Conservation (phyloP, 768 basidiomycete species). For the Boletellus emodensis region DNA sequence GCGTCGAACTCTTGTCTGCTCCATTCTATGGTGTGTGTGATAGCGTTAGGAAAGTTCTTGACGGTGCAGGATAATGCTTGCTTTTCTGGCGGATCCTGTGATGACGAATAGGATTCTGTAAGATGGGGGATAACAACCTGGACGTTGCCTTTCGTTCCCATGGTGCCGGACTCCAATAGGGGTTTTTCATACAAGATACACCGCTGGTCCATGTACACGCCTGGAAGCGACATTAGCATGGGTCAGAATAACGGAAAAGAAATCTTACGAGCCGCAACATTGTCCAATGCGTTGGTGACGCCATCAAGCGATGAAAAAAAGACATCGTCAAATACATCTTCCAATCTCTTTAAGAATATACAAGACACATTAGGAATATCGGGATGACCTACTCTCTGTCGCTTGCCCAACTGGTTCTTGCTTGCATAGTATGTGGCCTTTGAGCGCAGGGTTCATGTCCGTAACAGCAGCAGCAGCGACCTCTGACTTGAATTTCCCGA, state of each 20-base stretch:
- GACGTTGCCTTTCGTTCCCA: constrained; percentile 97
- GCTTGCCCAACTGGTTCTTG: constrained; percentile 92
- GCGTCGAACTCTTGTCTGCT: constrained; percentile 89
- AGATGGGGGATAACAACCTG: constrained; percentile 93
- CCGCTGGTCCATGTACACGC: constrained; percentile 96
- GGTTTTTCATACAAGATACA: constrained; percentile 97
- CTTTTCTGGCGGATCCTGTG: constrained; percentile 98
- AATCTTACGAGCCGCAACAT: constrained; percentile 85
- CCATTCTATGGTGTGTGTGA: constrained; percentile 99
- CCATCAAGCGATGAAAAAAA: constrained; percentile 90
- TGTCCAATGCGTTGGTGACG: constrained; percentile 97
- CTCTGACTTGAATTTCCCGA: constrained; percentile 96
- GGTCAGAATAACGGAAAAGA: background rate
- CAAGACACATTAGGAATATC: background rate
- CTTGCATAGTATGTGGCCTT: constrained; percentile 79
- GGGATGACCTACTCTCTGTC: constrained; percentile 73
- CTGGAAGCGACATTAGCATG: constrained; percentile 36
- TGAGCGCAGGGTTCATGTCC: constrained; percentile 93
- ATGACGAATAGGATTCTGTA: constrained; percentile 95
- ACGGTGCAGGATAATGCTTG: constrained; percentile 95
- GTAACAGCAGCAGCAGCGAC: constrained; percentile 87
- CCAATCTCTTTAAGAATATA: constrained; percentile 11
- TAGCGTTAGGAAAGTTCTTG: constrained; percentile 98
- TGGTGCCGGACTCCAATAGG: constrained; percentile 92
- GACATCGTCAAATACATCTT: constrained; percentile 81